phyloP scores from a whole-genome alignment of 352 stramenopile species.

The Blastocystis sp. region DNA sequence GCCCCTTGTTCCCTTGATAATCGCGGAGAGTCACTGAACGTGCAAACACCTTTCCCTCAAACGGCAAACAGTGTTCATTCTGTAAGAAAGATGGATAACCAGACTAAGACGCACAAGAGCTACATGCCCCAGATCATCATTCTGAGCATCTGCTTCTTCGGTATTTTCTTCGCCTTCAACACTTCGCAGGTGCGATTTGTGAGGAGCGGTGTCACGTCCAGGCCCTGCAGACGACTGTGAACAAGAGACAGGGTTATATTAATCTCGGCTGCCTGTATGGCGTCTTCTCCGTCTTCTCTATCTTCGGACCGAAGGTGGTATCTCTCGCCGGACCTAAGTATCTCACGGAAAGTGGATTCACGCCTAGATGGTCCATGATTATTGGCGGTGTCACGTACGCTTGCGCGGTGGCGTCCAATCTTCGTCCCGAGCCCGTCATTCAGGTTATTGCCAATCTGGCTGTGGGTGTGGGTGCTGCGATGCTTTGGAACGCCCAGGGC shows the following conservation, averaged over 20 bases:
- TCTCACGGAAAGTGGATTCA: not conserved
- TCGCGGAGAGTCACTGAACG: too few species aligned
- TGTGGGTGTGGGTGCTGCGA: conserved; percentile 67
- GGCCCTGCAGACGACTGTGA: conserved; percentile 64
- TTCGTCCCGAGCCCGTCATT: not conserved
- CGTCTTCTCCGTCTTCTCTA: conserved; percentile 64
- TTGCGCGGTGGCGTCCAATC: conserved; percentile 56
- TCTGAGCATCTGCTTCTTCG: conserved; percentile 70
- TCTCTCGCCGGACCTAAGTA: conserved; percentile 59
- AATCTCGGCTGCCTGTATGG: conserved; percentile 69
- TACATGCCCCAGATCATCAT: conserved; percentile 68
- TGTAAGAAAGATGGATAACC: not conserved
- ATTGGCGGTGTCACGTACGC: conserved; percentile 70
- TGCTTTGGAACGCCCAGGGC: conserved; percentile 70
- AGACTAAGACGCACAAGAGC: conserved; percentile 25
- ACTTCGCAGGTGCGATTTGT: conserved; percentile 58
- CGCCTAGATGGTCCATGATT: conserved; percentile 65
- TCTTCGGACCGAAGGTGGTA: conserved; percentile 69
- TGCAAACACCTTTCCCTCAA: too few species aligned
- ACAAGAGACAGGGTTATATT: conserved; percentile 66
- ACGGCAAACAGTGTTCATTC: too few species aligned
- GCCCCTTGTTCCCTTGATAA: too few species aligned
- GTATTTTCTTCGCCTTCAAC: conserved; percentile 71
- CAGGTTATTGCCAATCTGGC: conserved; percentile 65
- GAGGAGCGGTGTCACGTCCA: not conserved